Conservation (phyloP, 2,329 filamentous ascomycete species). For the Fusarium stilboides region DNA sequence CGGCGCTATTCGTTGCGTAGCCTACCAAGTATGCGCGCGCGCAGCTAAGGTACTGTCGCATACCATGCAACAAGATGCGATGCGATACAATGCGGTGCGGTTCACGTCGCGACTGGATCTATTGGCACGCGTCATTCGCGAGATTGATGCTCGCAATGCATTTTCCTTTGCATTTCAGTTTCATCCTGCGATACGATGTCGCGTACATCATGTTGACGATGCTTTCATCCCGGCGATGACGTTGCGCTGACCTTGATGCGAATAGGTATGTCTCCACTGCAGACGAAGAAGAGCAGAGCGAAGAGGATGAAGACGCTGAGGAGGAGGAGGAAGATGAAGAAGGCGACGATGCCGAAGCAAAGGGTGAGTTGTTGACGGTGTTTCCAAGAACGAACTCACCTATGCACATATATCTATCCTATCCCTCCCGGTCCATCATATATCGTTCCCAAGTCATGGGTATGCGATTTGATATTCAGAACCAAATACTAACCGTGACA, state of each 20-base stretch:
- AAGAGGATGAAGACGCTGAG: conserved; percentile 57
- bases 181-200: not conserved
- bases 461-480: not conserved
- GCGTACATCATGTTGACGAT: not conserved
- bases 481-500: conserved; percentile 5
- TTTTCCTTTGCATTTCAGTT: not conserved
- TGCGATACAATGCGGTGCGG: conserved; percentile 13
- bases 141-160: not conserved
- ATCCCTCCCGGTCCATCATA: not conserved
- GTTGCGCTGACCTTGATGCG: conserved; percentile 31
- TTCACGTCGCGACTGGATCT: conserved; percentile 3
- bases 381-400: conserved; percentile 13
- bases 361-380: conserved; percentile 53
- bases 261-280: conserved; percentile 56
- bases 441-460: not conserved
- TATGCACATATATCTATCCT: not conserved
- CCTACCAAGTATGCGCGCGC: conserved; percentile 37
- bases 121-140: conserved; percentile 8
- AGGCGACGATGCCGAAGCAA: conserved; percentile 53
- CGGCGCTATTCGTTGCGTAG: conserved; percentile 35
- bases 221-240: conserved; percentile 14
- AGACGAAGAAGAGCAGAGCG: conserved; percentile 61
- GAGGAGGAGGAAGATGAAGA: conserved; percentile 57
- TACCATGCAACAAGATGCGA: conserved; percentile 26
- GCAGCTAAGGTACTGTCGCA: conserved; percentile 42